phyloP scores from a whole-genome alignment of 768 basidiomycete species.

The Tephrocybe sp. region DNA sequence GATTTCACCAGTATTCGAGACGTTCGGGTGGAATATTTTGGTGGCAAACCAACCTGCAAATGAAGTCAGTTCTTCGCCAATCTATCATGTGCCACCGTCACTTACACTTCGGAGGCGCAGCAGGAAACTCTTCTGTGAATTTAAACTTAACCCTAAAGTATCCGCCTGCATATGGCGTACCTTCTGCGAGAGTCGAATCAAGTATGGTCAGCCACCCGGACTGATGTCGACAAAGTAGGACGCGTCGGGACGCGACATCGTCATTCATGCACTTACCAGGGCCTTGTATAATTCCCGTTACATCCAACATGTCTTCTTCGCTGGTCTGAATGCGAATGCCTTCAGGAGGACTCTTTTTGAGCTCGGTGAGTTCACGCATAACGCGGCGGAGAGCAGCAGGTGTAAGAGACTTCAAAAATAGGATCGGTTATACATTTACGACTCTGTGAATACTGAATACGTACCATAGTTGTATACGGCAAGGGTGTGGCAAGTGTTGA shows the following conservation, averaged over 20 bases:
- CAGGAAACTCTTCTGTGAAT: slow-evolving; percentile 93
- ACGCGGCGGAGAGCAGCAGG: slow-evolving; percentile 77
- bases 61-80: slow-evolving; percentile 8
- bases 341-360: slow-evolving; percentile 83
- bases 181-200: slow-evolving; percentile 36
- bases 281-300: slow-evolving; percentile 87
- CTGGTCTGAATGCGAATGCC: slow-evolving; percentile 87
- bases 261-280: slow-evolving; percentile 60
- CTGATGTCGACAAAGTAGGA: slow-evolving; percentile 6
- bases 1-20: slow-evolving; percentile 87
- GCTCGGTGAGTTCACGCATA: slow-evolving; percentile 82
- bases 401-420: slow-evolving; percentile 35
- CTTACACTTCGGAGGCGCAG: slow-evolving; percentile 91
- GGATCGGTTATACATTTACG: too few species aligned
- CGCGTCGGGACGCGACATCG: slow-evolving; percentile 19
- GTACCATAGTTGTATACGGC: slow-evolving; percentile 16
- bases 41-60: slow-evolving; percentile 81
- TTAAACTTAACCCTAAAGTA: slow-evolving; percentile 79
- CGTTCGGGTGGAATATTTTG: slow-evolving; percentile 98
- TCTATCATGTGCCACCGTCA: slow-evolving; percentile 7
- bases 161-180: slow-evolving; percentile 67
- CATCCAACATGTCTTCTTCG: slow-evolving; percentile 87
- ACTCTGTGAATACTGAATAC: background rate
- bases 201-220: slow-evolving; percentile 26
- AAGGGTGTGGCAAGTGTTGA: background rate